Percentiles rank a stretch among this genome's conserved stretches.
Conservation (phyloP, 2,329 filamentous ascomycete genomes). For the Chalara sp. region DNA sequence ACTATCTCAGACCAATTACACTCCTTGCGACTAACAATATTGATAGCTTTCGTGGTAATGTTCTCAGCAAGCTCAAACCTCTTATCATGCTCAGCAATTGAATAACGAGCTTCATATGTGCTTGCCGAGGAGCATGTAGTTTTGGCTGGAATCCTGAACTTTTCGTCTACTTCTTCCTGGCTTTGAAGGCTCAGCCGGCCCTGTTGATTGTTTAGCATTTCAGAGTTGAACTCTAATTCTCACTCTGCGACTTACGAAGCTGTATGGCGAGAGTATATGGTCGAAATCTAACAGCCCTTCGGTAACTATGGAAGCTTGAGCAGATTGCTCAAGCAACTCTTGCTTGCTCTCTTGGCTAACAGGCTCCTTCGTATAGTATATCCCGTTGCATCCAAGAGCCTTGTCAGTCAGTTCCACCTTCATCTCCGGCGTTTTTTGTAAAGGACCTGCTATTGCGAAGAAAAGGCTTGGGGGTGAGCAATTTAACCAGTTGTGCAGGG, state of each 20-base stretch:
- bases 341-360: background rate
- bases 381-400: background rate
- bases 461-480: too few species aligned
- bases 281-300: slow-evolving; percentile 1
- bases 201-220: background rate
- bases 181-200: background rate
- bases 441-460: too few species aligned
- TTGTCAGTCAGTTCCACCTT: background rate
- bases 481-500: too few species aligned
- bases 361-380: background rate
- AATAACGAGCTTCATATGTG: slow-evolving; percentile 1
- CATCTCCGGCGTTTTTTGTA: background rate
- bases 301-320: slow-evolving; percentile 1
- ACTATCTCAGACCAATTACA: background rate
- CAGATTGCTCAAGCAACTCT: background rate
- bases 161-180: background rate
- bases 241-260: background rate
- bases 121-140: background rate
- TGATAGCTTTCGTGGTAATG: background rate
- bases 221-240: background rate
- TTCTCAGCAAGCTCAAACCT: slow-evolving; percentile 1
- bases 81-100: background rate
- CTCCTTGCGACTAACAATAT: slow-evolving; percentile 1
- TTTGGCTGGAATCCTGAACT: background rate
- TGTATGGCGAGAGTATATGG: background rate